These are phyloP conservation scores for Astrothelium macrocarpum DNA, from an alignment of 495 filamentous ascomycete species.

Conservation along the genomic window DNA sequence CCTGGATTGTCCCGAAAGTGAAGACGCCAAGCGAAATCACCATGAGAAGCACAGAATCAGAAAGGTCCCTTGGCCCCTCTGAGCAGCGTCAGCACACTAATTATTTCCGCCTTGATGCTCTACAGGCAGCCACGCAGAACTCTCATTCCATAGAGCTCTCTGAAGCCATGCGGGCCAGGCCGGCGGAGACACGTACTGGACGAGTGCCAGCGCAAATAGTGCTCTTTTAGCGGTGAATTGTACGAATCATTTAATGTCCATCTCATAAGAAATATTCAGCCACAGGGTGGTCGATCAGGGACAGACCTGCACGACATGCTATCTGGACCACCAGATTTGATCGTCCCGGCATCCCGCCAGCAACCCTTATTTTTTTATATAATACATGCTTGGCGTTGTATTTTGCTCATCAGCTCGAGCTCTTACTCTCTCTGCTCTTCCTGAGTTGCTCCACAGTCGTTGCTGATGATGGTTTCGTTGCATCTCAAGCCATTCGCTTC, in stretches of 20 bases:
- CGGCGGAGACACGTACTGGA: not conserved
- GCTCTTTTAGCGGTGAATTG: not conserved
- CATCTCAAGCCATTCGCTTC: not conserved
- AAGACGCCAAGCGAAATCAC: not conserved
- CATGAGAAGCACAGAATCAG: too few species aligned
- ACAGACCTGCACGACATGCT: not conserved
- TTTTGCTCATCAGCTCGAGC: not conserved
- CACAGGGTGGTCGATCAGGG: not conserved
- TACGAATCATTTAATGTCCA: not conserved
- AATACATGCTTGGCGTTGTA: not conserved
- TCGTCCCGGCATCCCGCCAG: not conserved
- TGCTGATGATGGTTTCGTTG: not conserved
- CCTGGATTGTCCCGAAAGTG: not conserved
- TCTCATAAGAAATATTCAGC: not conserved
- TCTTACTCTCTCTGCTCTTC: not conserved
- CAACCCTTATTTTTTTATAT: not conserved
- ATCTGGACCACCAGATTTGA: not conserved
- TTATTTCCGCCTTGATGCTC: not conserved
- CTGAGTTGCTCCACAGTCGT: not conserved
- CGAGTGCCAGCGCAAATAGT: not conserved
- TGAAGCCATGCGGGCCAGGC: not conserved
- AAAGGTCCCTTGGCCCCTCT: too few species aligned
- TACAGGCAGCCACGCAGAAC: not conserved
- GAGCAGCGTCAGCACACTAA: not conserved
- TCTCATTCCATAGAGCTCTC: not conserved